Evolutionary conservation across 176 grass and related monocot species (phyloP).

Genomic region (Paspalum vaginatum): DNA sequence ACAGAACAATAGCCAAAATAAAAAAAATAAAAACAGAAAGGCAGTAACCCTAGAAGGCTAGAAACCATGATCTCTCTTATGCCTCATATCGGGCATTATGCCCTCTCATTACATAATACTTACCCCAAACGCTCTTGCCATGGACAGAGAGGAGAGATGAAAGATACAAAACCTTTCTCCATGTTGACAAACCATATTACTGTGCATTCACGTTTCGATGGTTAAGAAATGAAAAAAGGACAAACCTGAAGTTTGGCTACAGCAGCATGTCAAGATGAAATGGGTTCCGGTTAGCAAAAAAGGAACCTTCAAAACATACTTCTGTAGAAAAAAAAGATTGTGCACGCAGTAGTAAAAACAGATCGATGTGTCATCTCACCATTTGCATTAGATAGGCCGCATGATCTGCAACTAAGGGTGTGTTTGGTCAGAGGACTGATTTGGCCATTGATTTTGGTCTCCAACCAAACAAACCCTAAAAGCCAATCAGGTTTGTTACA

Average conservation of each 20-base stretch:
- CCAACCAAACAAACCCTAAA: not conserved
- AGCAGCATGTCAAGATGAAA: not conserved
- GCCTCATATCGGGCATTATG: not conserved
- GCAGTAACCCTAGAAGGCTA: too few relatives aligned
- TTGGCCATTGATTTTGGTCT: too few relatives aligned
- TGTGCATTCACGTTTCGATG: not conserved
- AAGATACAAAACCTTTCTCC: not conserved
- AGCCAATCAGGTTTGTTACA: not conserved
- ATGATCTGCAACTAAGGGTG: not conserved
- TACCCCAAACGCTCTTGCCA: not conserved
- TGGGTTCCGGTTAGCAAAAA: not conserved
- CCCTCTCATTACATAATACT: not conserved
- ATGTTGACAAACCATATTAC: not conserved
- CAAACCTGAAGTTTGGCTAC: not conserved
- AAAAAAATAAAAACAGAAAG: too few relatives aligned
- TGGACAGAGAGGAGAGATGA: not conserved
- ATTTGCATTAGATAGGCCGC: not conserved
- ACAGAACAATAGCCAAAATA: too few relatives aligned
- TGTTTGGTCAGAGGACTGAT: too few relatives aligned
- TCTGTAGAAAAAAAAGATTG: not conserved
- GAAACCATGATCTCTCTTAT: not conserved
- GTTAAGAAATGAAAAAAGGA: not conserved
- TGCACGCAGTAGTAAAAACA: not conserved
- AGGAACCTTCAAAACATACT: not conserved
- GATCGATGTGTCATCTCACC: not conserved